Evolutionary conservation across 345 rosid species (phyloP), one percentile per base, ranked within the genome.

Genomic region (Salix dunnii): DNA sequence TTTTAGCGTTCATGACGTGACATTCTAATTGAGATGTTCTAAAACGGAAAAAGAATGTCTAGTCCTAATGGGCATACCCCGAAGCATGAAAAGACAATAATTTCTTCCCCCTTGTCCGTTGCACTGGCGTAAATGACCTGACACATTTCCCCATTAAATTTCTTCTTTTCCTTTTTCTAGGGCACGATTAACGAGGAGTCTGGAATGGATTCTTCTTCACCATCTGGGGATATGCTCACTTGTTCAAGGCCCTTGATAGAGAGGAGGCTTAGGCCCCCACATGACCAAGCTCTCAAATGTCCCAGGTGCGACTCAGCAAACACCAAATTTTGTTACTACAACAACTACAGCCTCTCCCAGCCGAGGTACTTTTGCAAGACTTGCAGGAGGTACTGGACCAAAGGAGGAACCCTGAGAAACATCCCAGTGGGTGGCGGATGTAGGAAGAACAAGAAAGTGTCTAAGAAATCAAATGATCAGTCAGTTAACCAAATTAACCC

Each of bases 341-440:
- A 95, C 90, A 95, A 95, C 84, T 95, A 95, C 82, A 95, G 97
- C 81, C 96, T 95, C 78, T 89, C 97, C 28, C 99, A 95, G 88
- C 99, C 99, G 10, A 85, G 99, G 80, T 93, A 95, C 90, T 93
- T 95, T 72, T 95, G 99, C 92, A 95, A 95, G 85, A 90, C 97
- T 58, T 95, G 97, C 81, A 85, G 99, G 73, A 89, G 99, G 88
- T 95, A 95, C 87, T 95, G 98, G 99, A 95, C 97, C 70, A 91
- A 95, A 85, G 99, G 99, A 3, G 99, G 99, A 53, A 95, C 97
- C 43, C 77, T 93, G 12, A 84, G 97, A 77, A 95, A 95, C 89
- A 95, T 95, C 68, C 99, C 99, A 0, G 99, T 95, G 3, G 99
- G 99, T 35, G 99, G 99, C 31, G 97, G 97, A 60, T 95, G 97